Evolutionary conservation across 805 yeast genomes (phyloP).

Genomic region (Teunomyces lycoperdinae): DNA sequence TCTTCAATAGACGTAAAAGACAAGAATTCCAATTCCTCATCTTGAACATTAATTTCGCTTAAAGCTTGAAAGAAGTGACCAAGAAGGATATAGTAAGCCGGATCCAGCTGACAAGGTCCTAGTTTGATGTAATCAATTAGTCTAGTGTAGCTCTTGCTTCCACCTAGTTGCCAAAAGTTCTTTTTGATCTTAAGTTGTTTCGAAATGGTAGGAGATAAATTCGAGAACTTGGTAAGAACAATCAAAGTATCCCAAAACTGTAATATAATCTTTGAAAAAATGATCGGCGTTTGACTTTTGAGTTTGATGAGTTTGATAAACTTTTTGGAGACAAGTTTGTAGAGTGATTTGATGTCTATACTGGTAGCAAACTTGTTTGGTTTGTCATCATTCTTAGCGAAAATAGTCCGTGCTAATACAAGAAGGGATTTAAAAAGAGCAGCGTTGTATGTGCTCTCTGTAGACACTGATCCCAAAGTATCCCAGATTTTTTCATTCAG

Average conservation of each 20-base stretch:
- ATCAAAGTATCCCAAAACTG: conserved; percentile 49
- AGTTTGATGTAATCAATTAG: conserved; percentile 46
- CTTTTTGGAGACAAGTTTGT: conserved; percentile 42
- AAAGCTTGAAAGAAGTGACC: conserved; percentile 18
- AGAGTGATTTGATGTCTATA: conserved; percentile 23
- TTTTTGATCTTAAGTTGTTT: conserved; percentile 32
- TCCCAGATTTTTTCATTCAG: conserved; percentile 34
- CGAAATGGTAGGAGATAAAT: conserved; percentile 4
- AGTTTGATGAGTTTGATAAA: conserved; percentile 44
- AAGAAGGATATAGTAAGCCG: conserved; percentile 43
- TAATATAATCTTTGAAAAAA: conserved; percentile 46
- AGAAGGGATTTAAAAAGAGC: conserved; percentile 30
- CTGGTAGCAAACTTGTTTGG: conserved; percentile 11
- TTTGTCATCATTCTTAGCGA: conserved; percentile 11
- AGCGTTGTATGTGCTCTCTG: conserved; percentile 26
- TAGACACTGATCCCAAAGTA: conserved; percentile 21
- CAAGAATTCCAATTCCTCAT: conserved; percentile 4
- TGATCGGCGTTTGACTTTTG: conserved; percentile 21
- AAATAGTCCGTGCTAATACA: conserved; percentile 19
- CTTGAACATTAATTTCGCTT: conserved; percentile 4
- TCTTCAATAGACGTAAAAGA: background rate
- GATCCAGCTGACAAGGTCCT: conserved; percentile 54
- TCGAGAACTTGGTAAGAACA: conserved; percentile 31
- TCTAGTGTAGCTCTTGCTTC: conserved; percentile 38
- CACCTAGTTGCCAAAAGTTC: conserved; percentile 53